Conservation (phyloP, 306 rosid genomes). For the Cicer bijugum region DNA sequence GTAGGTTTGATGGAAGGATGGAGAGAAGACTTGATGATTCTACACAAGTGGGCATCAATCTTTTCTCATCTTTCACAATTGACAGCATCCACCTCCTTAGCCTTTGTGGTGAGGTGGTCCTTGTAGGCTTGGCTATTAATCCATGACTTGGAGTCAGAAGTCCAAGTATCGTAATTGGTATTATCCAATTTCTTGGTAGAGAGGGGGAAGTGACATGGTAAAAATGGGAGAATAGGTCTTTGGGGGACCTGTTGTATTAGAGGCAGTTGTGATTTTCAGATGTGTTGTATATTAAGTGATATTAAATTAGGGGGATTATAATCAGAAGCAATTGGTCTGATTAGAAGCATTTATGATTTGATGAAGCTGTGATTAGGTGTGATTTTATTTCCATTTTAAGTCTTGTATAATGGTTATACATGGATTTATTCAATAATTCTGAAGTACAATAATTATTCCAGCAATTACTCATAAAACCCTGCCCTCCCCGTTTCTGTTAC, state of each 20-base stretch:
- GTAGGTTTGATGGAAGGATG: background rate
- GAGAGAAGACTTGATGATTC: background rate
- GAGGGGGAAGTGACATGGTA: background rate
- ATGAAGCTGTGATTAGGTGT: background rate
- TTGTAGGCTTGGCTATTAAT: background rate
- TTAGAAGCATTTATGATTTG: background rate
- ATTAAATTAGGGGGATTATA: too few relatives aligned
- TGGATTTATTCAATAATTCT: background rate
- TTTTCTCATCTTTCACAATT: background rate
- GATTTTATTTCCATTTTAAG: background rate
- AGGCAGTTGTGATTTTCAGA: background rate
- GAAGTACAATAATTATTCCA: background rate
- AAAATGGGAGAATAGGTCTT: background rate
- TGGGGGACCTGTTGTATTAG: background rate
- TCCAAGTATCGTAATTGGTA: background rate
- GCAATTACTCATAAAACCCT: conserved; percentile 13
- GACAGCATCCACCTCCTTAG: background rate
- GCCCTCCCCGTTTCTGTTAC: background rate
- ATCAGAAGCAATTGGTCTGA: background rate
- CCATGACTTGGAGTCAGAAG: background rate
- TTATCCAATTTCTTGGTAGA: background rate
- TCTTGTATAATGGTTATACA: background rate
- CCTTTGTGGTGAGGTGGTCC: background rate
- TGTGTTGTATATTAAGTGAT: too few relatives aligned
- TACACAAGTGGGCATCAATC: background rate